Conservation (phyloP, 2,329 filamentous ascomycete genomes). For the Colletotrichum scovillei region DNA sequence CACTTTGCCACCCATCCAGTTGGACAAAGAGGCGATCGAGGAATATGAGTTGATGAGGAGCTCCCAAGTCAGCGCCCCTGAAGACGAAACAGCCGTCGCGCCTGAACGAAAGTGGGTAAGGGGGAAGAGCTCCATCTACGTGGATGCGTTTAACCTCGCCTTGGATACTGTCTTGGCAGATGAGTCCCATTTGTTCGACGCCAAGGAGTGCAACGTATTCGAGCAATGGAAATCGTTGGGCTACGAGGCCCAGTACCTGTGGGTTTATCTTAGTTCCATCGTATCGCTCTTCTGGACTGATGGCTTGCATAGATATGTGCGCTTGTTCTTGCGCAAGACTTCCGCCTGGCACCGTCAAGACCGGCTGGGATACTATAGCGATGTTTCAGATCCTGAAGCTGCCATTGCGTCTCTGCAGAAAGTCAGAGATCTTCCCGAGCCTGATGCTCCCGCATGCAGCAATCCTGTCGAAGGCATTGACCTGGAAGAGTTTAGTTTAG, state of each 20-base stretch:
- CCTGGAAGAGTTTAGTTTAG: slow-evolving; percentile 59
- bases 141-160: slow-evolving; percentile 95
- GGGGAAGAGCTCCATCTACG: slow-evolving; percentile 91
- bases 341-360: slow-evolving; percentile 89
- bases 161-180: slow-evolving; percentile 90
- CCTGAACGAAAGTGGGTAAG: slow-evolving; percentile 68
- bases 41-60: slow-evolving; percentile 80
- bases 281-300: background rate
- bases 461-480: slow-evolving; percentile 45
- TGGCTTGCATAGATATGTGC: slow-evolving; percentile 76
- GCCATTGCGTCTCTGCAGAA: slow-evolving; percentile 75
- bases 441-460: slow-evolving; percentile 33
- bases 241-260: slow-evolving; percentile 94
- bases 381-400: slow-evolving; percentile 78
- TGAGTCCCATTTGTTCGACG: slow-evolving; percentile 87
- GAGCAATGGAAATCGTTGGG: slow-evolving; percentile 76
- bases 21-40: slow-evolving; percentile 78
- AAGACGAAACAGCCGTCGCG: slow-evolving; percentile 47
- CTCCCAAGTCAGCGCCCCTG: slow-evolving; percentile 56
- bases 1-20: slow-evolving; percentile 74
- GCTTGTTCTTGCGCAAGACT: slow-evolving; percentile 91
- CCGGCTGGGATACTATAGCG: slow-evolving; percentile 81
- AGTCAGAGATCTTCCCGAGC: slow-evolving; percentile 63
- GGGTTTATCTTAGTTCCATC: slow-evolving; percentile 46
- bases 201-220: slow-evolving; percentile 82